Evolutionary conservation across 2,329 filamentous ascomycete species (phyloP).

Genomic region (Parascedosporium putredinis): DNA sequence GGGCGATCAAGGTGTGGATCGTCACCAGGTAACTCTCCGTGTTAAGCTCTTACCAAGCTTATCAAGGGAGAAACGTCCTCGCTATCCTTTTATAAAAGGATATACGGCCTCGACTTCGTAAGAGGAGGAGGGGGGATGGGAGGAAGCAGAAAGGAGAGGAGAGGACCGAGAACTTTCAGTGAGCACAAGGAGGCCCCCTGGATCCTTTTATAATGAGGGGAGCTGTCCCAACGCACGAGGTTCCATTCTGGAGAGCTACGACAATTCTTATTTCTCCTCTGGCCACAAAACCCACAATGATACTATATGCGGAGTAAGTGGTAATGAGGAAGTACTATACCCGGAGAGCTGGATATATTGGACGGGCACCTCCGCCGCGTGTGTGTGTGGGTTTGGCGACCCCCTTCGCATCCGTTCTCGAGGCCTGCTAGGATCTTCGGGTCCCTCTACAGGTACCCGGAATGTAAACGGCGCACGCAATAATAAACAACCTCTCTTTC

Average conservation of each 20-base stretch:
- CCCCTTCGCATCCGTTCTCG: too few relatives aligned
- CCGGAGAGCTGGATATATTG: constrained; percentile 1
- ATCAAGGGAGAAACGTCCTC: background rate
- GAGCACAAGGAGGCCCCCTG: background rate
- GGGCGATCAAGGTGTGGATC: too few relatives aligned
- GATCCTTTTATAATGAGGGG: background rate
- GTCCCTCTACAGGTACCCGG: background rate
- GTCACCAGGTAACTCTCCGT: background rate
- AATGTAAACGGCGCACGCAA: background rate
- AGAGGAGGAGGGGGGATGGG: background rate
- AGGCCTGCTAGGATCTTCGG: too few relatives aligned
- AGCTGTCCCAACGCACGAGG: background rate
- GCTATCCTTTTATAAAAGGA: background rate
- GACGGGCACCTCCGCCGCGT: background rate
- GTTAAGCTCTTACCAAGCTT: background rate
- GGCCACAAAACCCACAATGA: too few relatives aligned
- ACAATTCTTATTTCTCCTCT: background rate
- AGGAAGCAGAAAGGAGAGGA: background rate
- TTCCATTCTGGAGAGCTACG: background rate
- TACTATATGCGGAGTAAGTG: background rate
- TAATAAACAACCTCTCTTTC: too few relatives aligned
- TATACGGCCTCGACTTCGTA: background rate
- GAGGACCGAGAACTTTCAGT: background rate
- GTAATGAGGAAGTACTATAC: background rate
- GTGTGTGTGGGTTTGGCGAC: background rate